Conservation (phyloP, 2,329 filamentous ascomycete species). For the Pseudogymnoascus sp. region DNA sequence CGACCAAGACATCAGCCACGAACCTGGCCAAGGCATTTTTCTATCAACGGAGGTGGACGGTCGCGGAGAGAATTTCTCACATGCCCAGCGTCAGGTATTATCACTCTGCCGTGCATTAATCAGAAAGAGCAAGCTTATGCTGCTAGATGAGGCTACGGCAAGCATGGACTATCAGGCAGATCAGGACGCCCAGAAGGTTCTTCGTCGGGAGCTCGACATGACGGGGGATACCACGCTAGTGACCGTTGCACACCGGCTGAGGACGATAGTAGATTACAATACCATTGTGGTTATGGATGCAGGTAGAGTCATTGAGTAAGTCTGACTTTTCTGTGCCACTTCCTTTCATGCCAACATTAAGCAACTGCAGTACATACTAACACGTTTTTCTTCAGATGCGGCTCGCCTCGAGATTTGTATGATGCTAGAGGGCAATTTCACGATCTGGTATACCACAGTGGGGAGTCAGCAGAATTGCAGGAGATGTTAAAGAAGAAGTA, state of each 20-base stretch:
- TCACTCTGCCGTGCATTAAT: conserved; percentile 57
- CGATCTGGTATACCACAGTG: too few relatives aligned
- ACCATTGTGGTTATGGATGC: conserved; percentile 49
- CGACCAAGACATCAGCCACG: conserved; percentile 43
- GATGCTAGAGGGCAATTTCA: too few relatives aligned
- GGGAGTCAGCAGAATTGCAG: too few relatives aligned
- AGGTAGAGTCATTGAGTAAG: conserved; percentile 43
- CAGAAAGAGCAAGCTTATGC: conserved; percentile 51
- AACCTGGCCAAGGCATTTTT: conserved; percentile 48
- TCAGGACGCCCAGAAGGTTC: conserved; percentile 19
- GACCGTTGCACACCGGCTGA: conserved; percentile 58
- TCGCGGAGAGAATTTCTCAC: conserved; percentile 54
- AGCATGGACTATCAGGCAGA: conserved; percentile 17
- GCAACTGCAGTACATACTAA: too few relatives aligned
- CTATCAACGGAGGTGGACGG: conserved; percentile 51
- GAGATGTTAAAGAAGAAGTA: too few relatives aligned
- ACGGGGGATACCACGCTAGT: conserved; percentile 47
- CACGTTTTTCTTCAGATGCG: too few relatives aligned
- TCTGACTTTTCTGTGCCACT: too few relatives aligned
- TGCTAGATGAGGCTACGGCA: conserved; percentile 48
- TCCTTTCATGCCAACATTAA: too few relatives aligned
- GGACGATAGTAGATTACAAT: conserved; percentile 57
- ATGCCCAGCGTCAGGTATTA: conserved; percentile 59
- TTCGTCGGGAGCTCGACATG: too few relatives aligned
- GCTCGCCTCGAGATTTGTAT: too few relatives aligned